phyloP scores from a whole-genome alignment of 1,284 basidiomycete genomes.

The Anthracocystis setariae region DNA sequence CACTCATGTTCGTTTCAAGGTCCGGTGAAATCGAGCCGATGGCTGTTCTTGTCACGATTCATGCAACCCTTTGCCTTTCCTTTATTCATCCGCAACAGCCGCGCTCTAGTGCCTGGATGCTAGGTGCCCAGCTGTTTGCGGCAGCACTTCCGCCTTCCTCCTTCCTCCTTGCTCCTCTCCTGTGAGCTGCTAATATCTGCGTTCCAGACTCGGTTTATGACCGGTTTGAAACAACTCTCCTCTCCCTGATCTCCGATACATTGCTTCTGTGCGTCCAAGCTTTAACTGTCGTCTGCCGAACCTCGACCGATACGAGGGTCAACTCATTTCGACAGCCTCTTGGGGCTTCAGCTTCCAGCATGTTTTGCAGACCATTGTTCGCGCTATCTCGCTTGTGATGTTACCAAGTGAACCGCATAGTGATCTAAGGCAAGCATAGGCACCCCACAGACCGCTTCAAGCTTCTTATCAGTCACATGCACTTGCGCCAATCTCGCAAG shows the following conservation, averaged over 20 bases:
- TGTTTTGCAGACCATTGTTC: no score
- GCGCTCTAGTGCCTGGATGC: slow-evolving; percentile 6
- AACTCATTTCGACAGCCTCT: no score
- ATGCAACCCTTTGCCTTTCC: slow-evolving; percentile 12
- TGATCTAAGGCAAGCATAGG: no score
- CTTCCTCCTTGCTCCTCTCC: slow-evolving; percentile 6
- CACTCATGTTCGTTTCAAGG: slow-evolving; percentile 22
- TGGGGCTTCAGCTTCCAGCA: no score
- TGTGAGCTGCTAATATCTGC: slow-evolving; percentile 1
- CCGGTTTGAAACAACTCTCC: slow-evolving; percentile 15
- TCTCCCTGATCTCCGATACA: no score
- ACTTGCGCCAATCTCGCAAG: slow-evolving; percentile 7
- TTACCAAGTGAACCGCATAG: no score
- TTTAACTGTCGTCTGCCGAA: no score
- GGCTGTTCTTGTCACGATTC: slow-evolving; percentile 22
- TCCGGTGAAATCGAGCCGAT: slow-evolving; percentile 12
- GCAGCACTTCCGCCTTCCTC: not conserved
- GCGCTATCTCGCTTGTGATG: no score
- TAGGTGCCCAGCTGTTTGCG: not conserved
- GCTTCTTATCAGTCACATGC: not conserved
- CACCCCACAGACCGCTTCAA: no score
- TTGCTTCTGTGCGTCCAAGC: not conserved
- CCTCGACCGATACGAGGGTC: not conserved
- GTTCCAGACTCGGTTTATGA: slow-evolving; percentile 1
- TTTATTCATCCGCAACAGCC: not conserved